Conservation (phyloP, 228 moss, liverwort and hornwort genomes). For the Sphagnum magellanicum region DNA sequence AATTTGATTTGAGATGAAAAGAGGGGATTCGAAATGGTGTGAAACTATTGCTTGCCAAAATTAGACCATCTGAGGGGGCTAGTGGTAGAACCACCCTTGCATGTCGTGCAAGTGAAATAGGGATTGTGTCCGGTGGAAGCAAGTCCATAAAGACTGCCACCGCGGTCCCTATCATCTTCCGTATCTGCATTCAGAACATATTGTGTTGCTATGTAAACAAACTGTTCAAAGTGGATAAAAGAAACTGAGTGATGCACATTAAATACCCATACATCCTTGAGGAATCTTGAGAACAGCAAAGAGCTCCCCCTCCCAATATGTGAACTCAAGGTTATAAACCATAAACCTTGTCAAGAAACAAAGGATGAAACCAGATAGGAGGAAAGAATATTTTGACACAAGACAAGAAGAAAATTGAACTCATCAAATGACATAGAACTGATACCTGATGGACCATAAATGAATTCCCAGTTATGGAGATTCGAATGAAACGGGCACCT, state of each 20-base stretch:
- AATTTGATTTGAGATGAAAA: conserved; percentile 28
- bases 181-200: conserved; percentile 48
- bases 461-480: conserved; percentile 87
- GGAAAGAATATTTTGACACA: neutral
- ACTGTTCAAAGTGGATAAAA: too few relatives aligned
- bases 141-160: conserved; percentile 56
- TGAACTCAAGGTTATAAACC: too few relatives aligned
- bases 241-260: too few relatives aligned
- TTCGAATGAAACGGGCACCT: conserved; percentile 51
- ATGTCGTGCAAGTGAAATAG: conserved; percentile 78
- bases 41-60: conserved; percentile 67
- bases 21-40: conserved; percentile 64
- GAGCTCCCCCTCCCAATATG: too few relatives aligned
- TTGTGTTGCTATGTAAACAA: too few relatives aligned
- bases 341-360: too few relatives aligned
- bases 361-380: neutral
- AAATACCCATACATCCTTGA: too few relatives aligned
- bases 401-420: neutral
- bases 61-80: conserved; percentile 82
- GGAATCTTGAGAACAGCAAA: too few relatives aligned
- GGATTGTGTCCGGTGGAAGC: conserved; percentile 61
- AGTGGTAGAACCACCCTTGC: conserved; percentile 67
- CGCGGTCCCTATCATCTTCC: conserved; percentile 93
- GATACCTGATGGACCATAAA: conserved; percentile 95
- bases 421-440: too few relatives aligned